Base-by-base conservation (phyloP, 306 rosid genomes). In the Fagus crenata region DNA sequence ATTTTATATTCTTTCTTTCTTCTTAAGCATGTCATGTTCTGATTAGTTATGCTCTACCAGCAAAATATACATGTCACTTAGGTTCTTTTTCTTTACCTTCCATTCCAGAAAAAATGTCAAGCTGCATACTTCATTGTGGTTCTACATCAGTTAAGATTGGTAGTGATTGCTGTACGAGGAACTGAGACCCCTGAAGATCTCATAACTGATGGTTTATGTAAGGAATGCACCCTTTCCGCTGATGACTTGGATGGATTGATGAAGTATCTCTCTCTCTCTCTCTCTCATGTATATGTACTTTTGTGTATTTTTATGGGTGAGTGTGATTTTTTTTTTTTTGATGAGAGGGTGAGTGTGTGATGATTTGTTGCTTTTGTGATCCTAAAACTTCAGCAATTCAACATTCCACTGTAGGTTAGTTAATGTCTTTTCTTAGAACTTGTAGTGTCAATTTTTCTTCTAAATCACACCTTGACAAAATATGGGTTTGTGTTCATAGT, bases 131-230 rank as follows among this genome's bases (percentile, higher is more conserved):
- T 93, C 54, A 86, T 93, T 81, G 87, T 91, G 78, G 96, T 93
- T 86, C 84, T 91, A 71, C 97, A 93, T 91, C 87, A 89, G 70
- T 82, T 85, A 75, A 89, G 76, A 86, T 75, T 87, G 40, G 86
- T 93, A 18, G 89, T 93, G 72, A 86, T 93, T 82, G 84, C 97
- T 76, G 88, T 93, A 73, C 88, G 98, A 59, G 98, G 98, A 86
- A 93, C 98, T 71, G 97, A 93, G 90, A 93, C 97, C 74, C 97
- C 97, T 14, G 98, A 93, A 87, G 98, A 93, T 85, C 90, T 93
- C 56, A 85, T 93, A 75, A 93, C 97, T 4, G 96, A 93, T 77
- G 96, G 98, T 49, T 76, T 93, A 85, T 87, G 97, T 83, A 86
- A 83, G 84, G 96, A 91, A 73, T 91, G 93, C 76, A 13, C 78